Base-by-base conservation (phyloP, 306 rosid species). In the Acacia acuminata region DNA sequence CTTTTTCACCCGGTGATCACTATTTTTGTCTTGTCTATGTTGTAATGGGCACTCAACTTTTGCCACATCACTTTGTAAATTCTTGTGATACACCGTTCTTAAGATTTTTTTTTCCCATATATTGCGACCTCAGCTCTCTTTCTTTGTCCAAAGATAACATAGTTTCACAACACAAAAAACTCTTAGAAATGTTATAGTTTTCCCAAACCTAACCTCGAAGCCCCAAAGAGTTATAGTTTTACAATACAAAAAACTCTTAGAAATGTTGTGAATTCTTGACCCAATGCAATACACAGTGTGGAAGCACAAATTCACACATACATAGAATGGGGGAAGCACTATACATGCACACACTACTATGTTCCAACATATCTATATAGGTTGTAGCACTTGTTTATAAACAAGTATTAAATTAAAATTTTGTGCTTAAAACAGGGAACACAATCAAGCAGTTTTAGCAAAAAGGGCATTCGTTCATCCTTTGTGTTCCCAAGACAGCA, bases 401-500 rank as follows among this genome's bases (percentile, higher is more conserved):
- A 71, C 78, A 73, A 53, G 67, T 51, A 22, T 64, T 36, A 51
- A 75, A 61, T 73, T 70, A 44, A 58, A 75, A 75, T 40, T 13
- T 22, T 81, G 84, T 36, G 77, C 14, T 8, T 78, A 47, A 22
- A 61, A 82, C 78, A 78, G 89, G 93, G 85, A 78, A 87, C 88
- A 87, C 78, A 85, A 88, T 80, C 77, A 71, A 84, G 86, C 90
- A 90, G 75, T 79, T 81, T 25, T 55, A 73, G 88, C 81, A 76
- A 79, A 87, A 83, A 81, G 85, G 85, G 86, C 77, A 67, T 74
- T 84, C 68, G 80, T 83, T 61, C 68, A 50, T 50, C 42, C 70
- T 87, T 89, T 86, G 65, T 73, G 78, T 85, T 88, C 87, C 88
- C 98, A 88, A 90, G 97, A 94, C 80, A 77, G 92, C 97, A 90